Evolutionary conservation across 805 yeast species (phyloP), one percentile per base, ranked within the genome.

Genomic region (Starmera dryadoides): DNA sequence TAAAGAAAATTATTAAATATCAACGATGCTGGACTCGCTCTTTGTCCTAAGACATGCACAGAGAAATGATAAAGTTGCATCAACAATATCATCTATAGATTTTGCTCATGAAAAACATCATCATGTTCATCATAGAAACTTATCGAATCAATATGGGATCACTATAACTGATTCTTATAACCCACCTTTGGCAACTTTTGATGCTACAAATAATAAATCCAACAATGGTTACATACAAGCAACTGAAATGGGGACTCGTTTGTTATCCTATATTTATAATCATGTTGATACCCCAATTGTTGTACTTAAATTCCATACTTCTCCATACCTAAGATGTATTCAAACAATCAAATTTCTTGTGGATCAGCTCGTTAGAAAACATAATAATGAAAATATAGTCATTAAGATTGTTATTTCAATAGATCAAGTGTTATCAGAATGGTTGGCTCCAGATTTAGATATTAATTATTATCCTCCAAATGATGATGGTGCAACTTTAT

Each of bases 301-400:
- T 3, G 44, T 40, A 6, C 36, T 55, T 12, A 40, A 48, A 17
- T 45, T 55, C 36, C 73, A 68, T 44, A 56, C 66, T 5, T 68
- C 73, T 2, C 74, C 74, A 0, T 69, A 68, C 41, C 58, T 67
- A 33, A 44, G 73, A 42, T 69, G 74, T 44, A 49, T 68, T 6
- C 71, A 69, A 46, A 69, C 73, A 0, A 54, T 53, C 35, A 53
- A 49, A 37, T 41, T 42, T 42, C 41, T 53, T 36, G 34, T 47
- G 14, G 59, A 55, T 35, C 42, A 42, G 33, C 34, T 55, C 14
- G 42, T 40, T 2, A 53, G 38, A 38, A 46, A 47, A 28, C 50
- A 52, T 36, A 25, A 15, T 7, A 22, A 16, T n/a, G 30, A 25
- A 9, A 20, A 22, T n/a, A 33, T 29, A 26, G 23, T 37, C 10